Conservation (phyloP, 2,329 filamentous ascomycete species). For the Exophiala aquamarina region DNA sequence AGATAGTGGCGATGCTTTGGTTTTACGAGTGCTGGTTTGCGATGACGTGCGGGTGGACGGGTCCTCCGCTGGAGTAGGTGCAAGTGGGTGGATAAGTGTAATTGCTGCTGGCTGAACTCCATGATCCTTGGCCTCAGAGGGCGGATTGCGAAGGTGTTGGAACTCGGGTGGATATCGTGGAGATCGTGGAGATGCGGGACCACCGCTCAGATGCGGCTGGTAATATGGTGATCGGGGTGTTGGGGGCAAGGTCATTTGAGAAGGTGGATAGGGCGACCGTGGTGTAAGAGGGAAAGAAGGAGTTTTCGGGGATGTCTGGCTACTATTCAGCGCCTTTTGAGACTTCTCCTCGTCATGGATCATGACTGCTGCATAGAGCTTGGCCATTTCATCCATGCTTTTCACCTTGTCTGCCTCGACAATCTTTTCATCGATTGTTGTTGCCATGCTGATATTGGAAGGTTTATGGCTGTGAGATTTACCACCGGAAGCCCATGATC, state of each 20-base stretch:
- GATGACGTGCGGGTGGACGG: slow-evolving; percentile 5
- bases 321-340: slow-evolving; percentile 18
- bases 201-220: slow-evolving; percentile 2
- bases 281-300: slow-evolving; percentile 16
- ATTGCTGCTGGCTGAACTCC: slow-evolving; percentile 6
- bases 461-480: slow-evolving; percentile 36
- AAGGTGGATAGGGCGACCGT: slow-evolving; percentile 8
- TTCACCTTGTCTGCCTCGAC: slow-evolving; percentile 72
- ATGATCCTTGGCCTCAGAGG: slow-evolving; percentile 7
- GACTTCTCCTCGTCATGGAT: slow-evolving; percentile 68
- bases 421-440: slow-evolving; percentile 72
- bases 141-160: slow-evolving; percentile 29
- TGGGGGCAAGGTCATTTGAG: slow-evolving; percentile 24
- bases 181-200: slow-evolving; percentile 15
- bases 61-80: slow-evolving; percentile 19
- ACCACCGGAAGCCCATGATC: slow-evolving; percentile 39
- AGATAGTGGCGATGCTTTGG: slow-evolving; percentile 41
- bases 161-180: slow-evolving; percentile 31
- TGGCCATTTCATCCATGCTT: slow-evolving; percentile 80
- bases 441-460: slow-evolving; percentile 60
- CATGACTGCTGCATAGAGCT: slow-evolving; percentile 89
- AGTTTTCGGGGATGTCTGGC: slow-evolving; percentile 21
- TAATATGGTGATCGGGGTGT: slow-evolving; percentile 28
- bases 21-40: slow-evolving; percentile 37
- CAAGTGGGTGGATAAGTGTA: slow-evolving; percentile 18